Evolutionary conservation across 2,329 filamentous ascomycete species (phyloP), one percentile per base, ranked within the genome.

Genomic region (Alternaria burnsii): DNA sequence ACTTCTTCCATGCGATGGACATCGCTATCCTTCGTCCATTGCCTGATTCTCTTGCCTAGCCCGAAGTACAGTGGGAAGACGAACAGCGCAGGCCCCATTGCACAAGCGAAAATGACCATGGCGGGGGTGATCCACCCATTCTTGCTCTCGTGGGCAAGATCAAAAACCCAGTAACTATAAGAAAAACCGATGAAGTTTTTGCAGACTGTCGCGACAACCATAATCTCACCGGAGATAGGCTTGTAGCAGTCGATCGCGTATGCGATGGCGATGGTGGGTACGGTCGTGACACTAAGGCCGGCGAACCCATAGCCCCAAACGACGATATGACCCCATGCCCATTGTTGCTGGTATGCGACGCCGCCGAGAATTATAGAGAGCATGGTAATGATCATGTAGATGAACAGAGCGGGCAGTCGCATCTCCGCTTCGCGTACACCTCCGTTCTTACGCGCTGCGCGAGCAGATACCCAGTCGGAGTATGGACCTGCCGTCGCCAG

Each of bases 341-440:
- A 86, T 42, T 79, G 71, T 5, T 74, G 72, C 61, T 84, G 78
- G 65, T 85, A 85, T 28, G 82, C 83, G 11, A 84, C 65, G 0
- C 80, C 82, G 28, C 83, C 85, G 4, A 85, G 73, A 10, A 82
- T 77, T 56, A 81, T 77, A 2, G 82, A 83, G 26, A 86, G 71
- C 26, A 84, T 76, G 4, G 84, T 82, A 14, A 85, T 81, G 28
- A 86, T 71, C 67, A 85, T 73, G 65, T 84, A 86, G 0, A 85
- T 83, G 58, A 68, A 67, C 11, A 76, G 52, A 0, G 73, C 72
- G 0, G 82, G 81, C 51, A 88, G 68, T 24, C 85, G 79, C 85
- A 88, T 87, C 67, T 88, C 86, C 0, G 85, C 82, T 73, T 88
- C 86, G 51, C 86, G 79, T 47, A 88, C 81, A 1, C 85, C 85